phyloP scores from a whole-genome alignment of 352 stramenopile genomes.

The Globisporangium ultimum region DNA sequence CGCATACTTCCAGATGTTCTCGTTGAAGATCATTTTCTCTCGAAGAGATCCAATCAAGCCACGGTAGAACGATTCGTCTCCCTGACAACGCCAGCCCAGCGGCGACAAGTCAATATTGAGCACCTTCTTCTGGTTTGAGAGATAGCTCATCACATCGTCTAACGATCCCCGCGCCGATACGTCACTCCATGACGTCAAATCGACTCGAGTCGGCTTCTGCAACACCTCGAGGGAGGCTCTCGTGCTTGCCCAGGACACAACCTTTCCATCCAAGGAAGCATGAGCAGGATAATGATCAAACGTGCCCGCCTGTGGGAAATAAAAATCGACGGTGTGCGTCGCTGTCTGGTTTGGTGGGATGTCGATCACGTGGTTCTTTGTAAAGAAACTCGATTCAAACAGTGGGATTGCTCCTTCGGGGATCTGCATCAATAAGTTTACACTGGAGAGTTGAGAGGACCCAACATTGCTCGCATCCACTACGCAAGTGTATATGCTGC shows the following conservation, averaged over 20 bases:
- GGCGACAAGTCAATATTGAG: constrained; percentile 28
- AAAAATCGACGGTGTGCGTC: constrained; percentile 46
- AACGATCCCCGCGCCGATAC: constrained; percentile 41
- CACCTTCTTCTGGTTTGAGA: constrained; percentile 17
- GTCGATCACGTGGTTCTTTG: constrained; percentile 34
- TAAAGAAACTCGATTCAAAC: constrained; percentile 36
- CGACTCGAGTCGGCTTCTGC: constrained; percentile 25
- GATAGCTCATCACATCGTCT: constrained; percentile 35
- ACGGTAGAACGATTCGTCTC: constrained; percentile 33
- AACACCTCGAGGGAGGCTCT: constrained; percentile 22
- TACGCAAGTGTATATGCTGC: constrained; percentile 44
- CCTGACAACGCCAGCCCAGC: constrained; percentile 38
- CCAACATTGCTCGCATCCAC: constrained; percentile 63
- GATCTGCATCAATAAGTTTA: constrained; percentile 67
- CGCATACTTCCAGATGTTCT: constrained; percentile 47
- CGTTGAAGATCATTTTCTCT: constrained; percentile 31
- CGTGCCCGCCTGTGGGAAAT: constrained; percentile 43
- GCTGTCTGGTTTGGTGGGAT: constrained; percentile 40
- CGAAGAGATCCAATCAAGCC: constrained; percentile 30
- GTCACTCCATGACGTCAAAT: constrained; percentile 58
- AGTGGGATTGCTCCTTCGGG: constrained; percentile 52
- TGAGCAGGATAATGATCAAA: constrained; percentile 57
- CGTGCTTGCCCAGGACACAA: constrained; percentile 32
- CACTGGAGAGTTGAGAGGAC: constrained; percentile 17
- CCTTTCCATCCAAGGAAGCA: constrained; percentile 27